These are phyloP conservation scores for Wickerhamiella bombiphila DNA, from an alignment of 805 yeast genomes.

Conservation along the genomic window DNA sequence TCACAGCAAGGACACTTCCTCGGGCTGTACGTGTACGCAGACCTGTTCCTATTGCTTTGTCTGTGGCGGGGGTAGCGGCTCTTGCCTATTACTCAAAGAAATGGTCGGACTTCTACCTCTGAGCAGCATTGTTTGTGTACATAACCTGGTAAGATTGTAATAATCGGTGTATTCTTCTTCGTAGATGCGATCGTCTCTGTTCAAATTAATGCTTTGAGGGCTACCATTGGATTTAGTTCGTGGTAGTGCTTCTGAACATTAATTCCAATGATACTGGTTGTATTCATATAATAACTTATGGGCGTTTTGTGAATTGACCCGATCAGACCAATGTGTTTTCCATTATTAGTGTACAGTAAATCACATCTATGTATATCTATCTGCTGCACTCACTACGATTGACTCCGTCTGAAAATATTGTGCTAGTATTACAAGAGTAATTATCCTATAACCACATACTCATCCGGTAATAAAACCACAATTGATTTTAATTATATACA, in stretches of 20 bases:
- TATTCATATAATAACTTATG: not conserved
- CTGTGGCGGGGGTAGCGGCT: constrained; percentile 48
- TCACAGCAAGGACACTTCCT: constrained; percentile 57
- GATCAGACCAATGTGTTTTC: no score
- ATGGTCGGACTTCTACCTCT: constrained; percentile 52
- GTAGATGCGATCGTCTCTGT: not conserved
- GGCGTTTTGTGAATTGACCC: no score
- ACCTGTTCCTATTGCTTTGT: constrained; percentile 59
- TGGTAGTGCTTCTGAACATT: not conserved
- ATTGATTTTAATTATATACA: no score
- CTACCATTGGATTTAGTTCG: not conserved
- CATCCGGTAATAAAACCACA: no score
- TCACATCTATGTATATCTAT: no score
- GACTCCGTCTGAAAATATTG: no score
- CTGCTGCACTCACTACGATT: no score
- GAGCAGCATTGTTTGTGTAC: not conserved
- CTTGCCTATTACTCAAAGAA: constrained; percentile 58
- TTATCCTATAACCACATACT: no score
- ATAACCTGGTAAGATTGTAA: no score
- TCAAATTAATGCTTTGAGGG: not conserved
- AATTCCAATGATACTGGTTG: not conserved
- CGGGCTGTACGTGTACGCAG: constrained; percentile 51
- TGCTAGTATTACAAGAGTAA: no score
- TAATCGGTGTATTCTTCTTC: not conserved
- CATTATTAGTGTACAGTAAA: no score